A percentile compares a stretch with the other conserved stretches of the same genome.
phyloP scores from a whole-genome alignment of 495 filamentous ascomycete genomes.

The Saxophila tyrrhenica region DNA sequence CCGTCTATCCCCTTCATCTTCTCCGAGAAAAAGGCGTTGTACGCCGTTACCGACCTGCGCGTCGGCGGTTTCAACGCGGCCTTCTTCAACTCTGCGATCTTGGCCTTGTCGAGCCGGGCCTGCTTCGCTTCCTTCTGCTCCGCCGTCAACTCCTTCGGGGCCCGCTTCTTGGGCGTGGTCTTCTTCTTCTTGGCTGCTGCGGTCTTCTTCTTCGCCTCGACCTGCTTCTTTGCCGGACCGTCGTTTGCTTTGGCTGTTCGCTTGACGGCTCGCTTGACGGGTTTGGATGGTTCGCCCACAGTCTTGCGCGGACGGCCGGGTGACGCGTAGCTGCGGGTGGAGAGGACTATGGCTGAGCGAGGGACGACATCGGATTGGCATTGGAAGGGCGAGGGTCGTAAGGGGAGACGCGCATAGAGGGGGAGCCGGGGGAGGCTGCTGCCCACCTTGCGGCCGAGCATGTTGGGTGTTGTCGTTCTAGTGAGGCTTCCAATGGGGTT shows the following conservation, averaged over 20 bases:
- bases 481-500: not conserved
- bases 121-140: conserved; percentile 9
- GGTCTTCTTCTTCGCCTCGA: conserved; percentile 6
- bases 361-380: not conserved
- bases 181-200: conserved; percentile 7
- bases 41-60: conserved; percentile 8
- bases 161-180: not conserved
- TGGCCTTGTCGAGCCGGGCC: conserved; percentile 1
- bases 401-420: conserved; percentile 1
- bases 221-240: conserved; percentile 9
- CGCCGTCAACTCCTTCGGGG: conserved; percentile 12
- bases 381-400: not conserved
- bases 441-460: conserved; percentile 16
- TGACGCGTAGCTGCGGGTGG: conserved; percentile 8
- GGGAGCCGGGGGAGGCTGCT: conserved; percentile 4
- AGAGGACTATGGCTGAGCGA: not conserved
- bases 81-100: conserved; percentile 21
- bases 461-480: not conserved
- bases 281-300: conserved; percentile 14
- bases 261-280: conserved; percentile 16
- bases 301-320: conserved; percentile 11
- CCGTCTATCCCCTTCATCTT: not conserved
- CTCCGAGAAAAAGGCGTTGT: conserved; percentile 20
- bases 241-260: conserved; percentile 1
- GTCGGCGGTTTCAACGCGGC: conserved; percentile 12